Base-by-base conservation (phyloP, 352 stramenopile genomes). In the Phytophthora multivora region DNA sequence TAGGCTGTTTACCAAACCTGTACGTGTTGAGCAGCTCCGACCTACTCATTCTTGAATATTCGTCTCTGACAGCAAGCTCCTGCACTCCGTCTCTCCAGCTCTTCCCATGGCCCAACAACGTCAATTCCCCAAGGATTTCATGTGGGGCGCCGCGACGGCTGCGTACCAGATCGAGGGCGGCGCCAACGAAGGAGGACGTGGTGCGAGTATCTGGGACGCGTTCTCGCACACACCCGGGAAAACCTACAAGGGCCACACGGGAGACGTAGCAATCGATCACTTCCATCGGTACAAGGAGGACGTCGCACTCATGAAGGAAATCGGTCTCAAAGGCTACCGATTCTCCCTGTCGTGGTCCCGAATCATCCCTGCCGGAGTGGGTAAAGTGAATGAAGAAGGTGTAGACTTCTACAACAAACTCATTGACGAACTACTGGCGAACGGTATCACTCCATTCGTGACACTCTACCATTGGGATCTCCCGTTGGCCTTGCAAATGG, bases 401-500 rank as follows among this genome's bases (percentile, higher is more conserved):
- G 77, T 98, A 10, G 63, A 63, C 0, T 97, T 98, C 75, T 98
- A 98, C 80, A 91, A 95, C 66, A 41, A 73, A 11, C 52, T 98
- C 0, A 96, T 98, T 67, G 69, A 98, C 62, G 72, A 80, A 33
- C 72, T 98, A n/a, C 30, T 97, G 13, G 78, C 65, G 18, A 73
- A 83, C 28, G 81, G 73, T 49, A 98, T 98, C 56, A 79, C 87
- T 49, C 95, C 95, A 33, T 84, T 90, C 40, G 86, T 97, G 13
- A 98, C 95, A 18, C 64, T 99, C n/a, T 98, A 97, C 69, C 96
- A 99, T 73, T 98, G 96, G 96, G 96, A 99, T 69, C 62, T 98
- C 21, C 95, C 95, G 7, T 75, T 97, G 45, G 55, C 65, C 15
- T 54, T 98, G 26, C 71, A 97, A 53, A 83, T 91, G 28, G 76